These are phyloP conservation scores for Fusarium bulbicola DNA, from an alignment of 2,329 filamentous ascomycete genomes.

Conservation along the genomic window DNA sequence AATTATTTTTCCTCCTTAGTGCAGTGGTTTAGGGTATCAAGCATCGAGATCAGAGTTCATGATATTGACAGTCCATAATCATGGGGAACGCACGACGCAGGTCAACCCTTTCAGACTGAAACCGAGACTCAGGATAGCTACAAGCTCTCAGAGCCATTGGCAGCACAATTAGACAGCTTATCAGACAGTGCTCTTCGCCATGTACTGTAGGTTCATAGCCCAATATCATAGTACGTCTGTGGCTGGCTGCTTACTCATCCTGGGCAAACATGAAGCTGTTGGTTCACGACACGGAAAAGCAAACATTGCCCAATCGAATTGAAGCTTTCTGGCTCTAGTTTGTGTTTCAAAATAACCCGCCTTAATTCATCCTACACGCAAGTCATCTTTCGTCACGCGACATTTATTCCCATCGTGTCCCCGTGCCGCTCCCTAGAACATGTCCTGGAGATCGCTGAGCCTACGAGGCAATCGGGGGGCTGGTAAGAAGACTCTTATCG, in stretches of 20 bases:
- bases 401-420: background rate
- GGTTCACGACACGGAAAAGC: background rate
- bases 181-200: background rate
- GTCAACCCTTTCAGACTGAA: background rate
- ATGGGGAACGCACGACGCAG: background rate
- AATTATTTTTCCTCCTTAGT: background rate
- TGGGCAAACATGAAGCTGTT: background rate
- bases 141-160: background rate
- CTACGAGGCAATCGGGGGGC: background rate
- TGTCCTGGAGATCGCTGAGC: background rate
- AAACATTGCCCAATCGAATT: background rate
- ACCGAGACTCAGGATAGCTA: background rate
- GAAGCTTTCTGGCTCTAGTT: background rate
- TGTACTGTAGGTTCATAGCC: background rate
- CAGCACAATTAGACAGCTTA: rapidly evolving
- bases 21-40: background rate
- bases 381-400: background rate
- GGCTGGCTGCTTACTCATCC: background rate
- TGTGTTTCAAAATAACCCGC: background rate
- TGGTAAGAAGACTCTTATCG: background rate
- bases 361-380: background rate
- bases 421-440: background rate
- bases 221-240: background rate
- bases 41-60: background rate
- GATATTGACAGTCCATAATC: background rate